A percentile compares a stretch with the other conserved stretches of the same genome.
These are phyloP conservation scores for Panaeolus cyanescens DNA, from an alignment of 768 basidiomycete species.

Conservation along the genomic window DNA sequence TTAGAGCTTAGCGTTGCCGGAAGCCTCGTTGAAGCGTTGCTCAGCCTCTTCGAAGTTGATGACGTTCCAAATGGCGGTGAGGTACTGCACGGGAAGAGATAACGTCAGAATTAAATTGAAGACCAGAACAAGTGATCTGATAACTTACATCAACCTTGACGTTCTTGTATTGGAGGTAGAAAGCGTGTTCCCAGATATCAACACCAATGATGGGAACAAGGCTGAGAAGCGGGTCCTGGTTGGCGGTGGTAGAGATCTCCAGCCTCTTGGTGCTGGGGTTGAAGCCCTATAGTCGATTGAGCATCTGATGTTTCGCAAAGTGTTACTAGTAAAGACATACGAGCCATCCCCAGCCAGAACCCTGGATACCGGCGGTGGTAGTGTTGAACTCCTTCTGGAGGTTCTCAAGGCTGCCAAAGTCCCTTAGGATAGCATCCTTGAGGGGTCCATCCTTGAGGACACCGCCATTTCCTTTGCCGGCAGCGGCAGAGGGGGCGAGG, in stretches of 20 bases:
- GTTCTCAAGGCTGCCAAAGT: constrained; percentile 71
- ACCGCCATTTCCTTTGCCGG: constrained; percentile 63
- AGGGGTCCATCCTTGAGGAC: constrained; percentile 61
- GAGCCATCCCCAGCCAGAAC: constrained; percentile 97
- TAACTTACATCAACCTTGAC: constrained; percentile 84
- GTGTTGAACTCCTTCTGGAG: constrained; percentile 85
- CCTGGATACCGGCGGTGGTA: constrained; percentile 84
- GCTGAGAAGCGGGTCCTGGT: constrained; percentile 89
- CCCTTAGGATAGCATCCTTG: constrained; percentile 59
- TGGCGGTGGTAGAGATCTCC: constrained; percentile 88
- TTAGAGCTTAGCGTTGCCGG: constrained; percentile 21
- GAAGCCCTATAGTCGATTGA: constrained; percentile 50
- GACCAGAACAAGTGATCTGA: constrained; percentile 22
- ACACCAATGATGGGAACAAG: constrained; percentile 87
- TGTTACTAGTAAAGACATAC: constrained; percentile 46
- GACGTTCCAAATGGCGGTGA: constrained; percentile 93
- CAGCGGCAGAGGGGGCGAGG: constrained; percentile 63
- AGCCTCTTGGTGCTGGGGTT: constrained; percentile 69
- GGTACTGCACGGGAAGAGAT: constrained; percentile 56
- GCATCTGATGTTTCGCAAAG: neutral
- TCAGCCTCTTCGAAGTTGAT: constrained; percentile 96
- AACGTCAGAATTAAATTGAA: constrained; percentile 17
- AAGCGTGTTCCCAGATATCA: constrained; percentile 96
- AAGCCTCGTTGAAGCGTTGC: constrained; percentile 43
- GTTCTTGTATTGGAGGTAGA: constrained; percentile 96